Evolutionary conservation across 805 yeast genomes (phyloP).

Genomic region (Zygotorulaspora sp.): DNA sequence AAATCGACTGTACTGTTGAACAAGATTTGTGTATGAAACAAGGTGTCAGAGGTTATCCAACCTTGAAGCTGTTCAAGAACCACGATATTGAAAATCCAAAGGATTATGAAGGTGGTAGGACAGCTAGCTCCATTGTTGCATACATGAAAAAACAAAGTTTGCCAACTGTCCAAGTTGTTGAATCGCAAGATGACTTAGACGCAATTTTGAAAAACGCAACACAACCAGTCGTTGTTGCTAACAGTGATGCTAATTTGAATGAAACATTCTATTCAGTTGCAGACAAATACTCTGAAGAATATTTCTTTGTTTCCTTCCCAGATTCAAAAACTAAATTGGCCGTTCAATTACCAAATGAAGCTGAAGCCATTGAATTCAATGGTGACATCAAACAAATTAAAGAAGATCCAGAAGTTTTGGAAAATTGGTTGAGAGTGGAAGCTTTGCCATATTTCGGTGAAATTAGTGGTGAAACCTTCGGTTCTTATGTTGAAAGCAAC

Average conservation of each 20-base stretch:
- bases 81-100: slow-evolving; percentile 41
- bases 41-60: slow-evolving; percentile 79
- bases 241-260: slow-evolving; percentile 43
- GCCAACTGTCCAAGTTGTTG: slow-evolving; percentile 63
- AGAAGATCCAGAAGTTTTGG: slow-evolving; percentile 44
- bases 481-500: slow-evolving; percentile 63
- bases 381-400: slow-evolving; percentile 23
- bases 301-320: slow-evolving; percentile 49
- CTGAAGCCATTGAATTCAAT: slow-evolving; percentile 32
- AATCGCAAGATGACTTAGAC: slow-evolving; percentile 46
- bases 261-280: slow-evolving; percentile 63
- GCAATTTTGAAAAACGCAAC: slow-evolving; percentile 39
- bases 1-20: slow-evolving; percentile 80
- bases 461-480: slow-evolving; percentile 74
- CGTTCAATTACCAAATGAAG: slow-evolving; percentile 29
- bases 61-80: slow-evolving; percentile 66
- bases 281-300: slow-evolving; percentile 55
- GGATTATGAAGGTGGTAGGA: slow-evolving; percentile 83
- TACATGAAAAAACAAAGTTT: slow-evolving; percentile 77
- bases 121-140: slow-evolving; percentile 67
- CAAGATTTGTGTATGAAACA: slow-evolving; percentile 62
- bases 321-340: slow-evolving; percentile 33
- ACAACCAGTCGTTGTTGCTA: slow-evolving; percentile 57
- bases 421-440: slow-evolving; percentile 36
- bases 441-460: slow-evolving; percentile 43